phyloP scores from a whole-genome alignment of 139 green algal species.

The Dunaliella primolecta region DNA sequence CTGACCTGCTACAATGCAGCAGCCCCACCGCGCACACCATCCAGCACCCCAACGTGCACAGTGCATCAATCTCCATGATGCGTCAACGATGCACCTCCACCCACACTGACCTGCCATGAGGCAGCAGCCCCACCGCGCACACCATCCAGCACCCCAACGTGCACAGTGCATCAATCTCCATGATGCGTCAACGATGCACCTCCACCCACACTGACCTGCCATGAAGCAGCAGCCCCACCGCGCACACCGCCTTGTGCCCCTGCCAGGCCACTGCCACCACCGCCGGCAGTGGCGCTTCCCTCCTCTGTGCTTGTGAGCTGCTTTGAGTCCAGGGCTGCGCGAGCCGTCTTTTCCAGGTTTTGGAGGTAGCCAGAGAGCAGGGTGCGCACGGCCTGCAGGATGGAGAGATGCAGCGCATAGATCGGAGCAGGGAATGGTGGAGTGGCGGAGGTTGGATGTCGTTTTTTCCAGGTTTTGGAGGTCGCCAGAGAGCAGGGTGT shows the following conservation, averaged over 20 bases:
- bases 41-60: too few relatives aligned
- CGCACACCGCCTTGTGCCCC: conserved; percentile 3
- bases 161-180: too few relatives aligned
- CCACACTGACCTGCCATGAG: conserved; percentile 7
- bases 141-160: too few relatives aligned
- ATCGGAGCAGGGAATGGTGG: too few relatives aligned
- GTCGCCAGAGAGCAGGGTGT: conserved; percentile 31
- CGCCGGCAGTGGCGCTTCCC: not conserved
- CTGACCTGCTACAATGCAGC: too few relatives aligned
- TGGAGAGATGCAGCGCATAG: not conserved
- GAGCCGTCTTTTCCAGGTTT: conserved; percentile 48
- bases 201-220: not conserved
- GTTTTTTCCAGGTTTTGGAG: conserved; percentile 46
- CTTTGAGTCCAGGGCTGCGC: conserved; percentile 59
- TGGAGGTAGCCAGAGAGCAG: conserved; percentile 40
- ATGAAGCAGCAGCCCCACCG: not conserved
- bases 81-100: too few relatives aligned
- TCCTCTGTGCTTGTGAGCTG: conserved; percentile 38
- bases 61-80: too few relatives aligned
- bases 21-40: too few relatives aligned
- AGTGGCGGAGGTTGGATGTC: too few relatives aligned
- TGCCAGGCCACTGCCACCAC: conserved; percentile 14
- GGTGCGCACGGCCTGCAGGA: conserved; percentile 41
- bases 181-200: too few relatives aligned
- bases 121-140: too few relatives aligned